Conservation (phyloP, 2,329 filamentous ascomycete species). For the Botryotinia calthae region DNA sequence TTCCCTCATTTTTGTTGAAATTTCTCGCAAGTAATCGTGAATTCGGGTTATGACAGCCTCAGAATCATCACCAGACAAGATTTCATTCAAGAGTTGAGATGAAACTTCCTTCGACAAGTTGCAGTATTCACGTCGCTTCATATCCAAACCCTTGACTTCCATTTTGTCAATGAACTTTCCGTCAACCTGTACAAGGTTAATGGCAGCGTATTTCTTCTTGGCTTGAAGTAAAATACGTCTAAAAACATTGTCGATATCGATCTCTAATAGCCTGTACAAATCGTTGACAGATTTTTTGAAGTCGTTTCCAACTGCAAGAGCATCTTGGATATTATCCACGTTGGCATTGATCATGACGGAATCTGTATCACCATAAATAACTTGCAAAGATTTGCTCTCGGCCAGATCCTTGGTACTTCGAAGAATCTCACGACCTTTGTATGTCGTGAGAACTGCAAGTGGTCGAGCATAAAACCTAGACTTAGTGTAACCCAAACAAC, state of each 20-base stretch:
- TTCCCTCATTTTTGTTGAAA: slow-evolving; percentile 83
- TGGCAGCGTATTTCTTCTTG: slow-evolving; percentile 98
- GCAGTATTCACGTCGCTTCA: slow-evolving; percentile 97
- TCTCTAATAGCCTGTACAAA: slow-evolving; percentile 86
- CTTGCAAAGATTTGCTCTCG: slow-evolving; percentile 83
- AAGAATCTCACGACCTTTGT: slow-evolving; percentile 96
- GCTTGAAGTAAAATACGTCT: slow-evolving; percentile 88
- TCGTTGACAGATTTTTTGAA: slow-evolving; percentile 97
- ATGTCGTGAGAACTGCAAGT: slow-evolving; percentile 91
- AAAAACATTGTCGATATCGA: slow-evolving; percentile 98
- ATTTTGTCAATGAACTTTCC: slow-evolving; percentile 92
- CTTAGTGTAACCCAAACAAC: slow-evolving; percentile 93
- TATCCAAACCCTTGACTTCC: slow-evolving; percentile 97
- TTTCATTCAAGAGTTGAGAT: slow-evolving; percentile 83
- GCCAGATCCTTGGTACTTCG: slow-evolving; percentile 93
- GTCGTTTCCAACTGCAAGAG: slow-evolving; percentile 85
- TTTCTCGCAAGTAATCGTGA: slow-evolving; percentile 86
- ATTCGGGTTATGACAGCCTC: slow-evolving; percentile 86
- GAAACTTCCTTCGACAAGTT: slow-evolving; percentile 94
- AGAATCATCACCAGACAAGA: slow-evolving; percentile 88
- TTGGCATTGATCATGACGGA: slow-evolving; percentile 99
- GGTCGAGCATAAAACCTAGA: slow-evolving; percentile 97
- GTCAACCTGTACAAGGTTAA: slow-evolving; percentile 86
- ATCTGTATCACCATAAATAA: slow-evolving; percentile 98
- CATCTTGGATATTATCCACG: slow-evolving; percentile 86